phyloP scores from a whole-genome alignment of 192 early-diverging fungal species.

The Podila horticola region DNA sequence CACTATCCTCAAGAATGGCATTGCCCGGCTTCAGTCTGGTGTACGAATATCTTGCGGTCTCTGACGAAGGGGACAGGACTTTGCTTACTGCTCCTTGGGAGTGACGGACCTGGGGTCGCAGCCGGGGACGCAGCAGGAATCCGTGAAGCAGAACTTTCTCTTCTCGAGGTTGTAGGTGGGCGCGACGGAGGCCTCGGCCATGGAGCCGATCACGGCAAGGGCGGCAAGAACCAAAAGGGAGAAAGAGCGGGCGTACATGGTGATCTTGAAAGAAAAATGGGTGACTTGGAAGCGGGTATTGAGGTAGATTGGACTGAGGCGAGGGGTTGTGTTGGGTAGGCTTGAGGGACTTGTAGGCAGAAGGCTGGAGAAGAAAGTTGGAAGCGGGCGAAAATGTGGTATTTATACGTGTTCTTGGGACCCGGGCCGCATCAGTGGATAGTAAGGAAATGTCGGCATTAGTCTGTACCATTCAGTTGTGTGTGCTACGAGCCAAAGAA shows the following conservation, averaged over 20 bases:
- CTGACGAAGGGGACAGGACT: background rate
- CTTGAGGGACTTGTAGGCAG: background rate
- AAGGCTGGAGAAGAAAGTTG: background rate
- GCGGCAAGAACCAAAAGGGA: background rate
- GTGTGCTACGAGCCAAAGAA: no score
- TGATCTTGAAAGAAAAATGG: background rate
- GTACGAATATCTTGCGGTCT: no score
- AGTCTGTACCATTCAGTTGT: no score
- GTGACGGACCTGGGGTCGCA: background rate
- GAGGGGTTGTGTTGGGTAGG: background rate
- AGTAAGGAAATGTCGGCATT: no score
- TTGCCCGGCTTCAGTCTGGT: no score
- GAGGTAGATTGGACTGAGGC: background rate
- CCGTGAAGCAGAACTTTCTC: conserved; percentile 5
- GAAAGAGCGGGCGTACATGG: background rate
- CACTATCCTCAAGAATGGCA: no score
- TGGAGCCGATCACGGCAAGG: conserved; percentile 2
- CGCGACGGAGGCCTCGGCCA: background rate
- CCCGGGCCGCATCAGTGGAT: no score
- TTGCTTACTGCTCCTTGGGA: background rate
- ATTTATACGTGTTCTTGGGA: no score
- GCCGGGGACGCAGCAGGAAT: background rate
- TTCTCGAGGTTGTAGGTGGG: background rate
- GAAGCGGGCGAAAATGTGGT: no score
- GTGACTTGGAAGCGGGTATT: background rate